Conservation (phyloP, 139 green algal species). For the Deuterostichococcus epilithicus region DNA sequence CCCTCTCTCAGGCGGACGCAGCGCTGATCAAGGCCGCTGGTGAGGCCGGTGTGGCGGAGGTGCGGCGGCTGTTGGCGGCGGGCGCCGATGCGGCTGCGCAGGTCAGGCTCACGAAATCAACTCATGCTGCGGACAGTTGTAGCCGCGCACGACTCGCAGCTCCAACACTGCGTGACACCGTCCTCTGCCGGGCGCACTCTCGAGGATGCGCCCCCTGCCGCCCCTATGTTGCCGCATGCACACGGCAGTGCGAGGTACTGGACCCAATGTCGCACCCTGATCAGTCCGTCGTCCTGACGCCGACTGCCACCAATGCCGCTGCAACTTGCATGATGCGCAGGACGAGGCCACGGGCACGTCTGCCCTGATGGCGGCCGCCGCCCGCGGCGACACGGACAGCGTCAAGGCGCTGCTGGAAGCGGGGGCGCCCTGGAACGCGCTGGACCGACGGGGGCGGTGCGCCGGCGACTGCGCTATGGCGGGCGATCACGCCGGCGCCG, state of each 20-base stretch:
- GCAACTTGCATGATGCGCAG: no score
- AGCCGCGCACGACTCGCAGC: no score
- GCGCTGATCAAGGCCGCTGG: neutral
- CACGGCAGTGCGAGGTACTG: no score
- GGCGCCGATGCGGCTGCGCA: neutral
- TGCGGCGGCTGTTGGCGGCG: neutral
- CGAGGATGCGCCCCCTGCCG: no score
- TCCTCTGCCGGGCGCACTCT: no score
- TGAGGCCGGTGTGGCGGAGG: neutral
- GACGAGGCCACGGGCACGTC: slow-evolving; percentile 29
- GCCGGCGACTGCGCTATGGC: slow-evolving; percentile 63
- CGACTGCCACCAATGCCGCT: no score
- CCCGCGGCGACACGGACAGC: slow-evolving; percentile 31
- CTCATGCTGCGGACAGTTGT: no score
- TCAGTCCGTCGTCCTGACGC: no score
- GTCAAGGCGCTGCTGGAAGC: slow-evolving; percentile 50
- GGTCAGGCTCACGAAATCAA: neutral
- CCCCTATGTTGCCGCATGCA: no score
- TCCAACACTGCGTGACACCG: no score
- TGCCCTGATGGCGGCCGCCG: slow-evolving; percentile 48
- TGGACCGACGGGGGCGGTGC: slow-evolving; percentile 60
- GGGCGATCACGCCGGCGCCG: slow-evolving; percentile 35
- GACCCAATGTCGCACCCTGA: no score
- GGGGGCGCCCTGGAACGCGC: slow-evolving; percentile 68
- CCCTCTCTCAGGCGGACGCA: neutral